Conservation (phyloP, 2,329 filamentous ascomycete species). For the Cyphellophora attinorum region DNA sequence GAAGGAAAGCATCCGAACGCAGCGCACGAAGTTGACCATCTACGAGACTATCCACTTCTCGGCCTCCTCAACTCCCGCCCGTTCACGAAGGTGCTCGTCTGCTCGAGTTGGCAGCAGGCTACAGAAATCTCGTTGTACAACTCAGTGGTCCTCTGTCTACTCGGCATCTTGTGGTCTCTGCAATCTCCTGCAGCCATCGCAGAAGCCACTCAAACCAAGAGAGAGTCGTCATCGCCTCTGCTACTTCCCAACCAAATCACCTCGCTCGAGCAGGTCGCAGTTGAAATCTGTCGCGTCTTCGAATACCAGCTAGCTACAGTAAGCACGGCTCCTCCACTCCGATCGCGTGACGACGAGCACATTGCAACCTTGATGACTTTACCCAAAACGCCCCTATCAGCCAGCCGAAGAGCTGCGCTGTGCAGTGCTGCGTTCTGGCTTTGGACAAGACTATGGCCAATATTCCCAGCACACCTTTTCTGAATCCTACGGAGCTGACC, state of each 20-base stretch:
- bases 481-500: too few species aligned
- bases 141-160: conserved; percentile 9
- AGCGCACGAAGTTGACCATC: conserved; percentile 9
- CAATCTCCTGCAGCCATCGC: conserved; percentile 3
- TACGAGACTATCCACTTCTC: too few species aligned
- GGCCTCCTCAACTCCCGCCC: conserved; percentile 33
- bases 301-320: conserved; percentile 9
- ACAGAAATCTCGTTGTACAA: conserved; percentile 12
- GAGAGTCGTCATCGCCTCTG: too few species aligned
- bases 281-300: conserved; percentile 12
- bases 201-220: conserved; percentile 4
- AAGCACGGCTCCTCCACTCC: conserved; percentile 7
- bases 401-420: too few species aligned
- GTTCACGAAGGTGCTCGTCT: conserved; percentile 56
- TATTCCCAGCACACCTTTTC: too few species aligned
- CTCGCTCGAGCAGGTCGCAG: conserved; percentile 7
- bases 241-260: conserved; percentile 6
- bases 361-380: too few species aligned
- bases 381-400: too few species aligned
- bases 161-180: conserved; percentile 10
- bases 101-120: conserved; percentile 18
- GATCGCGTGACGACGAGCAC: too few species aligned
- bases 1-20: conserved; percentile 9
- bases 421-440: too few species aligned
- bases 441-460: too few species aligned